These are phyloP conservation scores for Tulasnella sp. DNA, from an alignment of 768 basidiomycete species.

Conservation along the genomic window DNA sequence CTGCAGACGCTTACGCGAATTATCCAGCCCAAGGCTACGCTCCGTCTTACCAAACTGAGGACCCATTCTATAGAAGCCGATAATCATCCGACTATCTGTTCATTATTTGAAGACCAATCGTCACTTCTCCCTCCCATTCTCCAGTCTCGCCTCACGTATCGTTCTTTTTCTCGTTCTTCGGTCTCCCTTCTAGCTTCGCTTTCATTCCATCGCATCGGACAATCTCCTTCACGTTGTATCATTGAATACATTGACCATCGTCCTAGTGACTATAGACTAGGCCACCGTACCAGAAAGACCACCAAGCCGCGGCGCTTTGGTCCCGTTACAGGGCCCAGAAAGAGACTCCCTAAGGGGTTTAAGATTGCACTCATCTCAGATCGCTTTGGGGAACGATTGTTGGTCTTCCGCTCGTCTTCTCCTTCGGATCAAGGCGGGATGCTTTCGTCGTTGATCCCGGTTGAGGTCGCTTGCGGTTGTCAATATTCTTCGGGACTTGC, in stretches of 20 bases:
- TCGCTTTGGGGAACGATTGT: background rate
- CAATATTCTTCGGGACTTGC: too few species aligned
- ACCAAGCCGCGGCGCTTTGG: background rate
- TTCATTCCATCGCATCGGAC: background rate
- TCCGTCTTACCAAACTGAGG: conserved; percentile 2
- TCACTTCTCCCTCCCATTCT: background rate
- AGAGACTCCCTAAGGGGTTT: background rate
- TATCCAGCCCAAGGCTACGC: background rate
- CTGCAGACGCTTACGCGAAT: background rate
- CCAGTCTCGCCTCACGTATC: background rate
- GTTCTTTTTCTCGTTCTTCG: background rate
- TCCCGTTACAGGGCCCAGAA: background rate
- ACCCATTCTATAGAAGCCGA: conserved; percentile 3
- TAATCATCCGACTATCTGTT: background rate
- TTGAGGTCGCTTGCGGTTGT: too few species aligned
- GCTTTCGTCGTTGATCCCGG: too few species aligned
- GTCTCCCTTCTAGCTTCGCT: background rate
- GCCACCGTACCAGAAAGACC: background rate
- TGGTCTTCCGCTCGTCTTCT: background rate
- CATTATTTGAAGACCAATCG: background rate
- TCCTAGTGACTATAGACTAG: background rate
- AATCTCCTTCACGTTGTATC: background rate
- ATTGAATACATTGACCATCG: background rate
- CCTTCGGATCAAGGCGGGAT: background rate
- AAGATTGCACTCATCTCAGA: background rate